Conservation (phyloP, 2,329 filamentous ascomycete species). For the Diplodia scrobiculata region DNA sequence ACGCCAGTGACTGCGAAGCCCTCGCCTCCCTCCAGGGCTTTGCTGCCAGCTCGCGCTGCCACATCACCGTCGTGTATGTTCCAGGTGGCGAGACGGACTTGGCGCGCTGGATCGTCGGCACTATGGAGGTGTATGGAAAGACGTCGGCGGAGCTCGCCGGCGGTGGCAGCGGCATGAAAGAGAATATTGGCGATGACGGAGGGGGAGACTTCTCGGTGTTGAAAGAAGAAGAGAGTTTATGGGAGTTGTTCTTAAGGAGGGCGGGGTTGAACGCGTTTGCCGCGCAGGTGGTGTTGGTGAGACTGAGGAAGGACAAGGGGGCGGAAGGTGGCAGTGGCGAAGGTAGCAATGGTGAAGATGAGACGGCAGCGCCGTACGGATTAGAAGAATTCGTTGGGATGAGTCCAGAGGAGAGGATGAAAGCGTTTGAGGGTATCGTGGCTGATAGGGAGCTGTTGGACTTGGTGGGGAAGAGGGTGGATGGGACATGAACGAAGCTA, state of each 20-base stretch:
- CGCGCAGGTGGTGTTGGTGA: conserved; percentile 63
- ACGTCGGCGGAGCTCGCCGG: conserved; percentile 33
- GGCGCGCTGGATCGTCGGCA: conserved; percentile 39
- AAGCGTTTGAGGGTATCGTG: conserved; percentile 56
- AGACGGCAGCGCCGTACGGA: conserved; percentile 39
- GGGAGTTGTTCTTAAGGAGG: conserved; percentile 68
- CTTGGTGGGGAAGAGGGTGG: conserved; percentile 56
- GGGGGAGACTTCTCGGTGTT: neutral
- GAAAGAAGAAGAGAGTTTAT: conserved; percentile 61
- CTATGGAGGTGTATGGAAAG: conserved; percentile 43
- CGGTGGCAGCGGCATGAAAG: conserved; percentile 28
- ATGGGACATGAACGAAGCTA: conserved; percentile 51
- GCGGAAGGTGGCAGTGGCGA: neutral
- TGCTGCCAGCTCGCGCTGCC: conserved; percentile 33
- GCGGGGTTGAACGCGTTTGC: conserved; percentile 71
- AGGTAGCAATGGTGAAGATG: no score
- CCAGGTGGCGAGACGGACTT: conserved; percentile 48
- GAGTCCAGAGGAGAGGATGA: conserved; percentile 53
- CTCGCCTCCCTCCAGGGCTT: conserved; percentile 37
- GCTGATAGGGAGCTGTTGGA: conserved; percentile 58
- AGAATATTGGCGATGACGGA: no score
- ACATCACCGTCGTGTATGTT: conserved; percentile 41
- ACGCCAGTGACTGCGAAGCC: conserved; percentile 39
- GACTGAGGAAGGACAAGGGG: conserved; percentile 42
- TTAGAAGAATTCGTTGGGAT: conserved; percentile 62